phyloP scores from a whole-genome alignment of 345 rosid species.

The Excoecaria cochinchinensis region DNA sequence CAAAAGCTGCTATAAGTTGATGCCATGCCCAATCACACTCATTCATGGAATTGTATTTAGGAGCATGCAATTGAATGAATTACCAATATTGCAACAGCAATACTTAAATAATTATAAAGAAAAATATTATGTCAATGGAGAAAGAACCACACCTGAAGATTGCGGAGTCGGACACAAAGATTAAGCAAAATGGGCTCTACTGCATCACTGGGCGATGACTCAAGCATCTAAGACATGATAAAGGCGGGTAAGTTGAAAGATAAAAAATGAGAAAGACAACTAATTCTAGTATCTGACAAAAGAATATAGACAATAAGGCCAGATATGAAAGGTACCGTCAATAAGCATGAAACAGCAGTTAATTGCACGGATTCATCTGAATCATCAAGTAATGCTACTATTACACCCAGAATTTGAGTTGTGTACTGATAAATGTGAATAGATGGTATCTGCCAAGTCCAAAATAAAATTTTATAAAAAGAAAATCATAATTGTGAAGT shows the following conservation, averaged over 20 bases:
- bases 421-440: constrained; percentile 68
- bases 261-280: background rate
- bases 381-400: constrained; percentile 89
- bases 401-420: constrained; percentile 80
- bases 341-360: constrained; percentile 86
- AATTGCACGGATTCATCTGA: constrained; percentile 82
- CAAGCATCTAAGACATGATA: constrained; percentile 55
- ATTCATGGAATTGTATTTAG: background rate
- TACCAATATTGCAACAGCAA: background rate
- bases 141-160: constrained; percentile 61
- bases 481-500: background rate
- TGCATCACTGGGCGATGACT: constrained; percentile 73
- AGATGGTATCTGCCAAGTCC: constrained; percentile 68
- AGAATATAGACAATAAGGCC: constrained; percentile 2
- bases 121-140: constrained; percentile 6
- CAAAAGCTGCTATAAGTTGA: background rate
- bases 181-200: constrained; percentile 84
- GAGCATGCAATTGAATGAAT: background rate
- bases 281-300: background rate
- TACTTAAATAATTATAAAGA: background rate
- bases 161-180: constrained; percentile 82
- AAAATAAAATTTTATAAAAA: background rate
- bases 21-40: background rate
- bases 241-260: constrained; percentile 10
- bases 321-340: constrained; percentile 48